Percentiles rank a stretch among this genome's conserved stretches.
Conservation (phyloP, 768 basidiomycete genomes). For the Pleurotus citrinopileatus region DNA sequence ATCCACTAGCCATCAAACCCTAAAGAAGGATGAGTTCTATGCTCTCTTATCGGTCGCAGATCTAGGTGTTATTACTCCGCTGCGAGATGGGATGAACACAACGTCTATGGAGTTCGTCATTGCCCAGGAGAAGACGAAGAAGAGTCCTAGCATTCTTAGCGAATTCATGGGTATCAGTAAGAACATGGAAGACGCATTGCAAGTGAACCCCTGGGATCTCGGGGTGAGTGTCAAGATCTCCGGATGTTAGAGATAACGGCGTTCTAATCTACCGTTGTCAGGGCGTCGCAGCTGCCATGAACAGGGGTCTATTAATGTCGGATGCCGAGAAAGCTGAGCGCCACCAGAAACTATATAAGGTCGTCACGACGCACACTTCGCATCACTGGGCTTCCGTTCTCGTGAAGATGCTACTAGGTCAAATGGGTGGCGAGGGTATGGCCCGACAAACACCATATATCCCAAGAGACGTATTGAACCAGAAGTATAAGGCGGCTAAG, state of each 20-base stretch:
- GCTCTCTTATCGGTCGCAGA: constrained; percentile 92
- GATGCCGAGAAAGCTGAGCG: constrained; percentile 68
- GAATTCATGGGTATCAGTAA: constrained; percentile 98
- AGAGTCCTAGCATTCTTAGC: constrained; percentile 84
- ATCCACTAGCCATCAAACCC: constrained; percentile 78
- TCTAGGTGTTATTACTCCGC: constrained; percentile 90
- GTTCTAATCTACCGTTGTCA: constrained; percentile 21
- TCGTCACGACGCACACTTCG: constrained; percentile 91
- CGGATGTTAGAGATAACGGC: constrained; percentile 10
- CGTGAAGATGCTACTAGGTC: constrained; percentile 82
- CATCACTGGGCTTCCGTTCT: constrained; percentile 92
- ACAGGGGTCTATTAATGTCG: constrained; percentile 83
- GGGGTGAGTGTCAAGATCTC: constrained; percentile 47
- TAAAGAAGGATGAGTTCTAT: constrained; percentile 98
- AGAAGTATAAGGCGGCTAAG: constrained; percentile 62
- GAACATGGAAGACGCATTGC: constrained; percentile 84
- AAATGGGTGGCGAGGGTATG: constrained; percentile 74
- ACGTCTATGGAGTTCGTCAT: constrained; percentile 98
- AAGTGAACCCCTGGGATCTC: constrained; percentile 96
- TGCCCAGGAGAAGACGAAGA: constrained; percentile 82
- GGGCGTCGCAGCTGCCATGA: constrained; percentile 89
- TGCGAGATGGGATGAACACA: constrained; percentile 99
- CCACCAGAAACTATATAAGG: constrained; percentile 75
- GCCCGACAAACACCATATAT: constrained; percentile 86
- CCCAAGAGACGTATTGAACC: constrained; percentile 55